Evolutionary conservation across 2,329 filamentous ascomycete species (phyloP).

Genomic region (Cylindrodendrum hubeiense): DNA sequence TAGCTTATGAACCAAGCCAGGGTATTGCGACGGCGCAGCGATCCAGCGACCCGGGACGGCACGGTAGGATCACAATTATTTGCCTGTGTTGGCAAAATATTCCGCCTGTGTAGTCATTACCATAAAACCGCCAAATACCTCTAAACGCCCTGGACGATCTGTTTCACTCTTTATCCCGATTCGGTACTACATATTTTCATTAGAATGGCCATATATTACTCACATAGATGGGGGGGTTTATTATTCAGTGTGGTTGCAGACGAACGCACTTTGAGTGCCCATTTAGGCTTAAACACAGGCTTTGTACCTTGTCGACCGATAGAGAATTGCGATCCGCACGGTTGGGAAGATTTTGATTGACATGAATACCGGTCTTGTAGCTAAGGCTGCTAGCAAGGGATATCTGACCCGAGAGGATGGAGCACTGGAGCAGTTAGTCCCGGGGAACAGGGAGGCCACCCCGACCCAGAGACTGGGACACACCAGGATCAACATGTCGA

Average conservation of each 20-base stretch:
- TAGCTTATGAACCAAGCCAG: conserved; percentile 18
- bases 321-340: neutral
- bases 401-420: conserved; percentile 22
- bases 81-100: neutral
- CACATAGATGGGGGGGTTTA: too few species aligned
- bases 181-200: too few species aligned
- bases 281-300: too few species aligned
- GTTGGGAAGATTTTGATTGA: conserved; percentile 10
- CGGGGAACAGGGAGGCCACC: conserved; percentile 7
- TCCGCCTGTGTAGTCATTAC: neutral
- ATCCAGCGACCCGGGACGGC: conserved; percentile 15
- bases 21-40: conserved; percentile 9
- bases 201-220: too few species aligned
- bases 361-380: conserved; percentile 9
- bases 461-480: neutral
- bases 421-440: conserved; percentile 10
- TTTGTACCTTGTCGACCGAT: too few species aligned
- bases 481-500: neutral
- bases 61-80: conserved; percentile 1
- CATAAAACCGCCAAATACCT: neutral
- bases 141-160: neutral
- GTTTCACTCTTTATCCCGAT: too few species aligned
- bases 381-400: conserved; percentile 20
- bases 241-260: too few species aligned
- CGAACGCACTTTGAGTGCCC: too few species aligned